A percentile compares a stretch with the other conserved stretches of the same genome.
phyloP scores from a whole-genome alignment of 805 yeast species.

The Diddensiella transvaalensis region DNA sequence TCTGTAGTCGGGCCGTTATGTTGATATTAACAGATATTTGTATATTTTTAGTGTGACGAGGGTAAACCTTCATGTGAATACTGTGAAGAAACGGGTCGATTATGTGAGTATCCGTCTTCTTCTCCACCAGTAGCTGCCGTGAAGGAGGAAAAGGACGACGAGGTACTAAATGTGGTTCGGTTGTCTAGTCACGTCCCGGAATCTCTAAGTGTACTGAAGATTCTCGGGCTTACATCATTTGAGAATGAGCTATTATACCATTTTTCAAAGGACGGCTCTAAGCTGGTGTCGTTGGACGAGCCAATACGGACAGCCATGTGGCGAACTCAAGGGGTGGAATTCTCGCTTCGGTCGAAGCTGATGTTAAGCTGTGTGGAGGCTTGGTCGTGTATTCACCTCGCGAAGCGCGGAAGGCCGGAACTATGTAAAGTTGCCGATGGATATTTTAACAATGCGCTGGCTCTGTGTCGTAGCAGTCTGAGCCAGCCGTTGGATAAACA shows the following conservation, averaged over 20 bases:
- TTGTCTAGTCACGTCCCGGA: neutral
- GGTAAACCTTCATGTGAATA: slow-evolving; percentile 18
- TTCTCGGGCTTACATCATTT: neutral
- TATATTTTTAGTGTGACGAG: slow-evolving; percentile 16
- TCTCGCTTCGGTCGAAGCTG: slow-evolving; percentile 1
- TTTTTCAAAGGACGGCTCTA: slow-evolving; percentile 3
- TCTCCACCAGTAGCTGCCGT: neutral
- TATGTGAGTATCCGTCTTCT: slow-evolving; percentile 7
- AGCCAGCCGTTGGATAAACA: slow-evolving; percentile 2
- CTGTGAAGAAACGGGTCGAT: slow-evolving; percentile 13
- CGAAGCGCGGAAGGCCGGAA: neutral
- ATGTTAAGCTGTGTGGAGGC: slow-evolving; percentile 10
- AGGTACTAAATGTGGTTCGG: slow-evolving; percentile 1
- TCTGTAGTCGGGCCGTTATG: neutral
- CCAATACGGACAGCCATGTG: neutral
- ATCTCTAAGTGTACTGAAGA: neutral
- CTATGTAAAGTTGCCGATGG: neutral
- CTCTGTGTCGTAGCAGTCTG: neutral
- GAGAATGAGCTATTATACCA: neutral
- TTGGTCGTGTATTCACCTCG: neutral
- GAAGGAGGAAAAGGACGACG: neutral
- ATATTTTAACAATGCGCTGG: slow-evolving; percentile 5
- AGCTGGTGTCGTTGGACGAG: neutral
- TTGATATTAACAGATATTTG: neutral
- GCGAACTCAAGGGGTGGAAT: slow-evolving; percentile 2